Evolutionary conservation across 139 green algal species (phyloP), one percentile per base, ranked within the genome.

Genomic region (Micractinium sp.): DNA sequence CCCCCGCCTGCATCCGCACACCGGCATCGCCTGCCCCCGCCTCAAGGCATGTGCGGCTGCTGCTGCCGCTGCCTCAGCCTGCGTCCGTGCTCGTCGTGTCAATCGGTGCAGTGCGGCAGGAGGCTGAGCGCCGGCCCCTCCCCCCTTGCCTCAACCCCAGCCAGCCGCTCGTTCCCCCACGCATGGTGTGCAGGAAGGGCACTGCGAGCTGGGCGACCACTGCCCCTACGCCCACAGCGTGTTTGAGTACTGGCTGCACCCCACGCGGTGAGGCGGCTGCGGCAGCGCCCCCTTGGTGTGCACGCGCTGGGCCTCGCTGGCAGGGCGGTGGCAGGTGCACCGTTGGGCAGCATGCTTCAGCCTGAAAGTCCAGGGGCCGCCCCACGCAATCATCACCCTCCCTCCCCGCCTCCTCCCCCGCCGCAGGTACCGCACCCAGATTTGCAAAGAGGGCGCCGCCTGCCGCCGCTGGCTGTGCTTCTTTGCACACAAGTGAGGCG

Each of bases 231-330:
- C 94, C 23, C 96, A 99, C 92, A 96, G 95, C 85, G 96, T 99
- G 0, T 99, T 98, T 67, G 97, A 99, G 92, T 97, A 98, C 90
- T 98, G 96, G 96, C 92, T 98, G 88, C 96, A 98, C 89, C 96
- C 96, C 18, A 96, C n/a, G 33, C 35, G 71, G 71, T 31, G 71
- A 38, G 71, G 2, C 5, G 16, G 71, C 31, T 77, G 67, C 67
- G 1, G 2, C 67, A 35, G 67, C 67, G n/a, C n/a, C n/a, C n/a
- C n/a, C n/a, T n/a, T n/a, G n/a, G n/a, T n/a, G n/a, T n/a, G n/a
- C n/a, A n/a, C n/a, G n/a, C n/a, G n/a, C n/a, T n/a, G n/a, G n/a
- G n/a, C n/a, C n/a, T n/a, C n/a, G n/a, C n/a, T 56, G 47, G 47
- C 9, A 9, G 47, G 47, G 47, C 47, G 9, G 47, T 9, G 47